A percentile compares a stretch with the other conserved stretches of the same genome.
Conservation (phyloP, 2,329 filamentous ascomycete genomes). For the Paraphoma sp. region DNA sequence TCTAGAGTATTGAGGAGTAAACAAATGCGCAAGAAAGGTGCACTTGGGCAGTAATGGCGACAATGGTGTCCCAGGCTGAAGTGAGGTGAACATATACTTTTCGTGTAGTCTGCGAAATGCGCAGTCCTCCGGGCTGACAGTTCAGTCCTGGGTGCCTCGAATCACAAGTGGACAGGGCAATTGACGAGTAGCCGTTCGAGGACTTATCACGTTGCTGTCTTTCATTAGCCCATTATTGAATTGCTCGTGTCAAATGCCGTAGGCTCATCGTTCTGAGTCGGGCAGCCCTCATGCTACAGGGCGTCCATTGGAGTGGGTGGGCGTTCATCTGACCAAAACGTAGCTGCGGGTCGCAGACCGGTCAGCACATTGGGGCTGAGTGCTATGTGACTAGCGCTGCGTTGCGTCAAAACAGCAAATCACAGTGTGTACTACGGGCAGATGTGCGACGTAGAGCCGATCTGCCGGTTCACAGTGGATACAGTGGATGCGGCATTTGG, state of each 20-base stretch:
- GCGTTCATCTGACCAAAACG: conserved; percentile 19
- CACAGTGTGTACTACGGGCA: conserved; percentile 10
- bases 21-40: conserved; percentile 3
- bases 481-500: conserved; percentile 10
- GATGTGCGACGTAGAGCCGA: conserved; percentile 12
- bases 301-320: conserved; percentile 16
- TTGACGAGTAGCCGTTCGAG: conserved; percentile 22
- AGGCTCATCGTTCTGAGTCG: conserved; percentile 16
- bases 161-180: conserved; percentile 14
- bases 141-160: conserved; percentile 14
- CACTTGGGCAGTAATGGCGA: conserved; percentile 6
- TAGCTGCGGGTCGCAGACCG: conserved; percentile 17
- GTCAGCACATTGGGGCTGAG: conserved; percentile 15
- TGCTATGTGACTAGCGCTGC: conserved; percentile 2
- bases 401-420: conserved; percentile 14
- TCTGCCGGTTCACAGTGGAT: conserved; percentile 11
- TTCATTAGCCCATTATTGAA: conserved; percentile 23
- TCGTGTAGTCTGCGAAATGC: conserved; percentile 10
- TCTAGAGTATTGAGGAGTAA: conserved; percentile 4
- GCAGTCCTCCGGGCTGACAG: conserved; percentile 19
- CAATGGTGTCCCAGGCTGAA: conserved; percentile 11
- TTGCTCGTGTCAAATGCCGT: conserved; percentile 15
- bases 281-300: conserved; percentile 12
- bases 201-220: conserved; percentile 25
- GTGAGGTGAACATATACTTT: conserved; percentile 21